A percentile compares a stretch with the other conserved stretches of the same genome.
Conservation (phyloP, 1,284 basidiomycete genomes). For the Mycena citricolor region DNA sequence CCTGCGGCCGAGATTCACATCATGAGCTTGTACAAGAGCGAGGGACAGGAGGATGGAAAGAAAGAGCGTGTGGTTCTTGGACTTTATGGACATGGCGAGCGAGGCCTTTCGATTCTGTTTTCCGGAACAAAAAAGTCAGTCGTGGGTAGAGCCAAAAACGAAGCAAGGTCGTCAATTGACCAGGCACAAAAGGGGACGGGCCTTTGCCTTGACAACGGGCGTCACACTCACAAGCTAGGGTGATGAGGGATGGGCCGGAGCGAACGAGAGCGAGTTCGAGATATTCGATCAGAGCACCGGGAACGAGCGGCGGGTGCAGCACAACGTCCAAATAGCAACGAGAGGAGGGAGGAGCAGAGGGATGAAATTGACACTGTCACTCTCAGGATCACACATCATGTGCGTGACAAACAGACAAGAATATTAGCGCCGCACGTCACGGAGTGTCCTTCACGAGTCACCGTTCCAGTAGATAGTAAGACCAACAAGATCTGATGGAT, state of each 20-base stretch:
- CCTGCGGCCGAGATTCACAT: constrained; percentile 37
- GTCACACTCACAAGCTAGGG: constrained; percentile 12
- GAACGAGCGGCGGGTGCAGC: too few species aligned
- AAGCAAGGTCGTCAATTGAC: constrained; percentile 16
- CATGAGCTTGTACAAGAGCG: constrained; percentile 50
- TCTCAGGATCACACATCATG: too few species aligned
- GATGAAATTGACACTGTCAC: too few species aligned
- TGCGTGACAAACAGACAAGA: too few species aligned
- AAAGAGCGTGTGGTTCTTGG: constrained; percentile 61
- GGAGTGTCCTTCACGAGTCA: too few species aligned
- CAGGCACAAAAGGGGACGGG: constrained; percentile 8
- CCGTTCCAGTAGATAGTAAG: too few species aligned
- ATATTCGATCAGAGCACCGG: too few species aligned
- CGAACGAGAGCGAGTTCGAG: not conserved
- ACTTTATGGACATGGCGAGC: constrained; percentile 45
- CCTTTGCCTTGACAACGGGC: constrained; percentile 15
- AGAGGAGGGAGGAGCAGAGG: too few species aligned
- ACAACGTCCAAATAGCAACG: too few species aligned
- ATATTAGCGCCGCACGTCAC: too few species aligned
- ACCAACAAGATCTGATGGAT: too few species aligned
- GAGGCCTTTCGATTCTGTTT: constrained; percentile 9
- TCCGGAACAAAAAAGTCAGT: constrained; percentile 3
- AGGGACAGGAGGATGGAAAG: constrained; percentile 56
- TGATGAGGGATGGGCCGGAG: not conserved
- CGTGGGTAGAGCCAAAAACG: constrained; percentile 14